A percentile compares a stretch with the other conserved stretches of the same genome.
Evolutionary conservation across 2,329 filamentous ascomycete species (phyloP).

Genomic region (Penicillium sp.): DNA sequence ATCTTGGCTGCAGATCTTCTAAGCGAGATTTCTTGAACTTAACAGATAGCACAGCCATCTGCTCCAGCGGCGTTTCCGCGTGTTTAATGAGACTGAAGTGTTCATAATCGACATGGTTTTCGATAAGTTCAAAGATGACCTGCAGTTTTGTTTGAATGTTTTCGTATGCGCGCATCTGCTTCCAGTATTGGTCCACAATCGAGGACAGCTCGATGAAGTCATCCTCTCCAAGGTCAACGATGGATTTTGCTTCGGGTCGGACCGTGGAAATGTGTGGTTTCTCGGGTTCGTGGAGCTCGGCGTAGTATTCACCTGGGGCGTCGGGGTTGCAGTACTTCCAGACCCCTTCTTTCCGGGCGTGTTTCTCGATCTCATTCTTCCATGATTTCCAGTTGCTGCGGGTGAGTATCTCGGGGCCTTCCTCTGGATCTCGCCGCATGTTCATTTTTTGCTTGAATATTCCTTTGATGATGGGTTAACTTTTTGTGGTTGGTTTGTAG

Average conservation of each 20-base stretch:
- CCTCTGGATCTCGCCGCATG: neutral
- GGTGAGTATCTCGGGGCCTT: neutral
- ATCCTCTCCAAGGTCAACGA: neutral
- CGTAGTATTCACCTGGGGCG: neutral
- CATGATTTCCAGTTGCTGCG: neutral
- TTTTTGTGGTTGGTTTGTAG: neutral
- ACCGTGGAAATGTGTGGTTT: neutral
- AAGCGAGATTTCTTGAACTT: neutral
- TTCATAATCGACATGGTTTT: neutral
- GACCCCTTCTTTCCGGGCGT: neutral
- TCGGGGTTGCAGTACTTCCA: neutral
- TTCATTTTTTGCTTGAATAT: neutral
- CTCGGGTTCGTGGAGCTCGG: neutral
- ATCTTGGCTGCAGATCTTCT: neutral
- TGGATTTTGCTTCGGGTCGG: neutral
- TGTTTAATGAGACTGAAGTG: neutral
- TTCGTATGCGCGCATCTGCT: neutral
- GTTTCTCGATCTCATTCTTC: neutral
- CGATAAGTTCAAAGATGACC: neutral
- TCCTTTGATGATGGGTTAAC: too few relatives aligned
- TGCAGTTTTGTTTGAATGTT: neutral
- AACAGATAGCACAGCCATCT: neutral
- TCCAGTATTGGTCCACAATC: neutral
- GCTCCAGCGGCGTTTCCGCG: neutral
- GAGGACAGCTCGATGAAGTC: slow-evolving; percentile 1